Evolutionary conservation across 2,329 filamentous ascomycete species (phyloP).

Genomic region (Cladophialophora chaetospira): DNA sequence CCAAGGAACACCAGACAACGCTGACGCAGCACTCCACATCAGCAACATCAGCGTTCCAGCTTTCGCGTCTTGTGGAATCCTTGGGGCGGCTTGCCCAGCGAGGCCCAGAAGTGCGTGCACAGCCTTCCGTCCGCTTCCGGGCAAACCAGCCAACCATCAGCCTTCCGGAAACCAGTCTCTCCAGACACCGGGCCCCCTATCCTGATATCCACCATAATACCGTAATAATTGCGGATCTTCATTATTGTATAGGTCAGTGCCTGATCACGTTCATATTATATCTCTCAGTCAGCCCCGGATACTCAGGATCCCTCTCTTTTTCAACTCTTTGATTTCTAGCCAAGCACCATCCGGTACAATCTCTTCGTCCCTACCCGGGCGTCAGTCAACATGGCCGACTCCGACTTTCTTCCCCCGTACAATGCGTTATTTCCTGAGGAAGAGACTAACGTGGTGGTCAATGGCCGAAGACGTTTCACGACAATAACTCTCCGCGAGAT

Average conservation of each 20-base stretch:
- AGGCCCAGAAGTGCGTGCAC: conserved; percentile 3
- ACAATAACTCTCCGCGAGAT: conserved; percentile 33
- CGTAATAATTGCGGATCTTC: conserved; percentile 9
- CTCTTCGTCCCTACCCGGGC: not conserved
- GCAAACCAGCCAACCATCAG: conserved; percentile 19
- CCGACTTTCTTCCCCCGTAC: conserved; percentile 22
- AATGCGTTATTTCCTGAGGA: conserved; percentile 29
- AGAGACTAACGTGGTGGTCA: conserved; percentile 21
- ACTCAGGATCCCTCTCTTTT: not conserved
- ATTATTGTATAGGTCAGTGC: conserved; percentile 9
- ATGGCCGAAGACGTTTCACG: conserved; percentile 30
- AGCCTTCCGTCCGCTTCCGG: conserved; percentile 29
- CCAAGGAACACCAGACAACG: conserved; percentile 14
- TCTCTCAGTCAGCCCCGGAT: conserved; percentile 6
- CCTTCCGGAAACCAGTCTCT: conserved; percentile 1
- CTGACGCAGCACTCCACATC: conserved; percentile 25
- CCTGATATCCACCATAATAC: conserved; percentile 10
- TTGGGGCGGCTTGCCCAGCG: not conserved
- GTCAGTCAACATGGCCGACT: conserved; percentile 13
- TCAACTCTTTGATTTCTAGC: conserved; percentile 4
- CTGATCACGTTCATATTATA: conserved; percentile 15
- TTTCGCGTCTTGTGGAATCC: not conserved
- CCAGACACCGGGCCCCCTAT: conserved; percentile 1
- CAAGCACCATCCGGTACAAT: not conserved
- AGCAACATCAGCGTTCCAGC: conserved; percentile 15